A percentile compares a stretch with the other conserved stretches of the same genome.
Evolutionary conservation across 306 rosid genomes (phyloP).

Genomic region (Potentilla sterilis): DNA sequence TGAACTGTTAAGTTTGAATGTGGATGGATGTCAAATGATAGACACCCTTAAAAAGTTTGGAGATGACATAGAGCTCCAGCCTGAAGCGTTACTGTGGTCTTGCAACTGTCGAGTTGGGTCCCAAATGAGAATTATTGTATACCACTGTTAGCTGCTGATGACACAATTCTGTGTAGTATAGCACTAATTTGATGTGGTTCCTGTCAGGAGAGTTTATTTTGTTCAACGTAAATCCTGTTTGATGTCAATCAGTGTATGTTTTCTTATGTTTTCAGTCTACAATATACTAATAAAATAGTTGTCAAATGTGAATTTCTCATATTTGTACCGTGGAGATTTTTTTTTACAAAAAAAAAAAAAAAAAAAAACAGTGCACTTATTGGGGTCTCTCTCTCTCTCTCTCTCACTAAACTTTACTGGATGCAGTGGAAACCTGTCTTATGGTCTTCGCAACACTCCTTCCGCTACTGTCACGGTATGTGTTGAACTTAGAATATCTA

Average conservation of each 20-base stretch:
- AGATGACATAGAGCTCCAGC: neutral
- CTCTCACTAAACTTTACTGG: neutral
- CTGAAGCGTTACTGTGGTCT: neutral
- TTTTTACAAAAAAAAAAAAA: neutral
- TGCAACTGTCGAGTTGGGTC: neutral
- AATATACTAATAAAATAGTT: neutral
- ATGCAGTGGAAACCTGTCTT: slow-evolving; percentile 74
- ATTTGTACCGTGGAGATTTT: neutral
- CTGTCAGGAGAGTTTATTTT: neutral
- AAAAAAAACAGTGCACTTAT: too few species aligned
- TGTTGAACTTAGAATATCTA: slow-evolving; percentile 21
- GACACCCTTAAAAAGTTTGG: neutral
- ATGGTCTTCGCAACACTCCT: slow-evolving; percentile 79
- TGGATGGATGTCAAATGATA: neutral
- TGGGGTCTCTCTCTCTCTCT: too few species aligned
- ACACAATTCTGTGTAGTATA: neutral
- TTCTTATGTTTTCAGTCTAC: neutral
- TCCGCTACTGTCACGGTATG: slow-evolving; percentile 65
- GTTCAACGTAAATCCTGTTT: slow-evolving; percentile 1
- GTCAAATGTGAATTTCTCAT: neutral
- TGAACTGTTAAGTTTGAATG: neutral
- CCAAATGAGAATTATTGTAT: neutral
- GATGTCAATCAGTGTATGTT: neutral
- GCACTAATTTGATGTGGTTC: neutral
- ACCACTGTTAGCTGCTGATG: neutral